Conservation (phyloP, 345 rosid species). For the Eucalyptus camaldulensis region DNA sequence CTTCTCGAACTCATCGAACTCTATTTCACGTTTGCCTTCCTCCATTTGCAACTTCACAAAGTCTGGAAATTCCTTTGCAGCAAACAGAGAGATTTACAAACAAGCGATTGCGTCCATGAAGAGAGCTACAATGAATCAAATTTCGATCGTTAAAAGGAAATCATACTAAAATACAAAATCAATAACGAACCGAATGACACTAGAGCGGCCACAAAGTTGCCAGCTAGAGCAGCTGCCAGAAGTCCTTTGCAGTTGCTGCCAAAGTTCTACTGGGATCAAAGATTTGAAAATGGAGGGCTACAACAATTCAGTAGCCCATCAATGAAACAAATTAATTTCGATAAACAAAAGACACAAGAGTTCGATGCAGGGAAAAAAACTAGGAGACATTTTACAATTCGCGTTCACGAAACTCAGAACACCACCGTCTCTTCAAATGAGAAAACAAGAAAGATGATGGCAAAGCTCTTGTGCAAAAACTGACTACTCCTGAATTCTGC, state of each 20-base stretch:
- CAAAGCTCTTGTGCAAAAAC: not conserved
- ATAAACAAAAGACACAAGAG: not conserved
- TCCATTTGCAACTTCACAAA: slow-evolving; percentile 20
- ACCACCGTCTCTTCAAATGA: not conserved
- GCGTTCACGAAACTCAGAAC: not conserved
- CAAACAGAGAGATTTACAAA: not conserved
- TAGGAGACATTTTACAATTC: not conserved
- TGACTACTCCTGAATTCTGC: not conserved
- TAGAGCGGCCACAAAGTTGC: not conserved
- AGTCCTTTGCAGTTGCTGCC: not conserved
- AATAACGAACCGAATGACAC: not conserved
- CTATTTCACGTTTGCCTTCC: slow-evolving; percentile 30
- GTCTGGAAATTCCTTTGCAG: not conserved
- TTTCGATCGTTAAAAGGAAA: not conserved
- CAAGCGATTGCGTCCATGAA: not conserved
- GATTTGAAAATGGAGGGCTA: not conserved
- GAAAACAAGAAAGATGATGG: not conserved
- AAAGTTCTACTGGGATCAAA: not conserved
- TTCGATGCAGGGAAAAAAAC: not conserved
- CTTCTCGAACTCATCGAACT: slow-evolving; percentile 58
- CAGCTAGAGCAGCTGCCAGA: not conserved
- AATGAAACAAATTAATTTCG: not conserved
- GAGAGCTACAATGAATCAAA: not conserved
- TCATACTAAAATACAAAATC: not conserved
- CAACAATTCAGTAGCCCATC: not conserved